Evolutionary conservation across 306 rosid species (phyloP), one percentile per base, ranked within the genome.

Genomic region (Vachellia pachyceras): DNA sequence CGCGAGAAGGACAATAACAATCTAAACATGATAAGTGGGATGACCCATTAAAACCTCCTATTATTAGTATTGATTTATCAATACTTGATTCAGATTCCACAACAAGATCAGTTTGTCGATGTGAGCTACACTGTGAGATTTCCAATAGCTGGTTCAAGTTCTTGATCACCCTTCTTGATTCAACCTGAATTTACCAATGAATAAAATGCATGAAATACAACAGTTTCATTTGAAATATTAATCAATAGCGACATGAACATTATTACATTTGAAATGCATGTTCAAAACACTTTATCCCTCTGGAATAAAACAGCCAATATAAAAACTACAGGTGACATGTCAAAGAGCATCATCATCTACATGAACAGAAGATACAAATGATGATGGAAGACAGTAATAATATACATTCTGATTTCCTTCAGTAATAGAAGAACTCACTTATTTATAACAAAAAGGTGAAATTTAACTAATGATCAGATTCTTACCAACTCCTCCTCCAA

Each of bases 401-500:
- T 42, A 42, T 67, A 36, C 12, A 39, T 52, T 9, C 66, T 10
- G 6, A 37, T 36, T 50, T 66, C 65, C 37, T 49, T 22, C 69
- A 57, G n/a, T 44, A 45, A 12, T 17, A 65, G 36, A 42, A 49
- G 20, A 57, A 66, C 49, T 23, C 29, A 69, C 44, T 49, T 47
- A 54, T 39, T 35, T 22, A 75, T 15, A 73, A 74, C 17, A 41
- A 37, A 64, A 52, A 20, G 13, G 58, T 45, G 49, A 71, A 67
- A 37, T 44, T 39, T 49, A 39, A 78, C 49, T 39, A 20, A 72
- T 2, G 6, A 17, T 45, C 46, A 79, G 77, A 61, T 52, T 10
- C 76, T 0, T 89, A 86, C 92, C 92, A 86, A 61, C 65, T 84
- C 85, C 66, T 82, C 83, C 87, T 82, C 84, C 90, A 86, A 44